Evolutionary conservation across 441 rosid genomes (phyloP), one percentile per base, ranked within the genome.

Genomic region (Geranium incanum): DNA sequence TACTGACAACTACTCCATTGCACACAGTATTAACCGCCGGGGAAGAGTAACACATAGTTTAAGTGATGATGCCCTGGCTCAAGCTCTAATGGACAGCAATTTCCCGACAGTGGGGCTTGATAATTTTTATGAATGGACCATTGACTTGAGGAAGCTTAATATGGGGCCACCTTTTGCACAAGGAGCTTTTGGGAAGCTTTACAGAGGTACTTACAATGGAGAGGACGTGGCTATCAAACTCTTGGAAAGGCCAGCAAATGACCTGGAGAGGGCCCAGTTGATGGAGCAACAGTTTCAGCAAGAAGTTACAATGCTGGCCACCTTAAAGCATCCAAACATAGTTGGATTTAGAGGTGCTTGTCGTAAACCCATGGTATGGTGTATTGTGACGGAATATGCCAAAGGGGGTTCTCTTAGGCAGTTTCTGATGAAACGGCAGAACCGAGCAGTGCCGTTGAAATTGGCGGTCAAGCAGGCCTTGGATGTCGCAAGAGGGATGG

Each of bases 181-280:
- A 78, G 88, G 85, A 37, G 81, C 85, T 72, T 85, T 80, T 72
- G 85, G 86, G 67, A 81, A 78, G 72, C 77, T 85, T 33, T 85
- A 82, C 66, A 73, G 83, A 72, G 86, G 88, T n/a, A 82, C 83
- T 7, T 84, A 82, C 68, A 81, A 79, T 43, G 86, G 86, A 0
- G 84, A 82, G 70, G 88, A 82, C 36, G 84, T 85, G 6, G 88
- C 88, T 2, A 81, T 85, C 66, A 85, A 82, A 82, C 76, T 85
- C 57, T 73, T 85, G 75, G 84, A 81, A 78, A 76, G 84, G 76
- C 85, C 87, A 11, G 82, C 70, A 23, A 75, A 75, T 71, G 76
- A 75, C 60, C 76, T 75, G 0, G 81, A 79, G 36, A 82, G 52
- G 69, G 83, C 84, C 0, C 83, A 77, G 60, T 45, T 74, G 38